Evolutionary conservation across 2,329 filamentous ascomycete species (phyloP).

Genomic region (Fonsecaea pedrosoi): DNA sequence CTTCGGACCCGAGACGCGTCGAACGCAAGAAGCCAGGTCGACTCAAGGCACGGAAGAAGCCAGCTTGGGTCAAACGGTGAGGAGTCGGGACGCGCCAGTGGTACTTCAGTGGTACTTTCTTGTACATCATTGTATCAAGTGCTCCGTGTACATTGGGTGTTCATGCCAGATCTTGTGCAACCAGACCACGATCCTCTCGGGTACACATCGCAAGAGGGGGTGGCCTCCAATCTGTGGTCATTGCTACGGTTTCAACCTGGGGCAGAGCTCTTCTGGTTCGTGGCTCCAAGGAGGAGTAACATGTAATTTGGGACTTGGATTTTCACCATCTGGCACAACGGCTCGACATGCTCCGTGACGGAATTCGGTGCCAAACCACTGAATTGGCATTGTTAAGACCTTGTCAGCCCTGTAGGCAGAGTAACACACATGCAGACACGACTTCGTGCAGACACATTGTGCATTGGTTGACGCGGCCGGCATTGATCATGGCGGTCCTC

Average conservation of each 20-base stretch:
- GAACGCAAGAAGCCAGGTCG: constrained; percentile 98
- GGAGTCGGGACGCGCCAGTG: constrained; percentile 15
- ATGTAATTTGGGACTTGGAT: constrained; percentile 5
- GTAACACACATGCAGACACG: constrained; percentile 15
- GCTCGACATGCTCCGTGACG: constrained; percentile 13
- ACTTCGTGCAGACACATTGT: background rate
- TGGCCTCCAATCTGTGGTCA: constrained; percentile 1
- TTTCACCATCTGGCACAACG: constrained; percentile 7
- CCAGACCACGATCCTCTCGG: constrained; percentile 5
- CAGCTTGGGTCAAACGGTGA: constrained; percentile 91
- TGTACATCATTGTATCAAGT: constrained; percentile 43
- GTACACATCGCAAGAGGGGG: background rate
- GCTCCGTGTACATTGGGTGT: constrained; percentile 35
- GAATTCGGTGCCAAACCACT: constrained; percentile 2
- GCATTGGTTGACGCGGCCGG: background rate
- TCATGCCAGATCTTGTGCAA: constrained; percentile 6
- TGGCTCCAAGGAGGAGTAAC: constrained; percentile 1
- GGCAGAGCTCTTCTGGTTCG: background rate
- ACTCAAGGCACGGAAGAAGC: constrained; percentile 97
- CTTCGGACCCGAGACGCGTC: constrained; percentile 86
- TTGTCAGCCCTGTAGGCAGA: constrained; percentile 22
- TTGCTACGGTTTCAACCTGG: constrained; percentile 2
- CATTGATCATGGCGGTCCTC: constrained; percentile 9
- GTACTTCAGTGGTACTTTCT: constrained; percentile 27
- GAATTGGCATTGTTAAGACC: background rate